Base-by-base conservation (phyloP, 108 stramenopile species). In the Cyclotella sp. region DNA sequence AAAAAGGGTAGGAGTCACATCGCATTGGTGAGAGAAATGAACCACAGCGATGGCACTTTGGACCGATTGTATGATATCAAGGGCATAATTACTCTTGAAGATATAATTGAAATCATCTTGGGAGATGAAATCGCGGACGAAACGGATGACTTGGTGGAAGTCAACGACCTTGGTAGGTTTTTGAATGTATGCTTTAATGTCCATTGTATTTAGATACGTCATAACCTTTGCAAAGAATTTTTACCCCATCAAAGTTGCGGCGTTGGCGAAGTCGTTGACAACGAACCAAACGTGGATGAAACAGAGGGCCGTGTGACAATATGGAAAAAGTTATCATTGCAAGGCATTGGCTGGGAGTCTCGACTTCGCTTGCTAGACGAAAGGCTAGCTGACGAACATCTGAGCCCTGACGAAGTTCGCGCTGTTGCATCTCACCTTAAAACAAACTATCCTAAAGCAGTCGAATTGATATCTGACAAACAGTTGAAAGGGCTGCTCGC, bases 61-160 rank as follows among this genome's bases (percentile, higher is more conserved):
- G 98, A 99, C 77, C 97, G 97, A 1, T 89, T 84, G 59, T 98
- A 98, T 66, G 94, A 92, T 78, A 84, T 98, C 15, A 96, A 92
- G 30, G 99, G 99, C 22, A 95, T 99, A 63, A 97, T 99, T 54
- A 99, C 99, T 0, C 74, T 99, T 26, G 99, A 99, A 84, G 98
- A 97, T 82, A 96, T 95, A 40, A 90, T 97, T 55, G 96, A 97
- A 72, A 90, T 95, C 34, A 96, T 96, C 68, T 68, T 99, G 51
- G 98, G 98, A n/a, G 97, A 97, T 60, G 96, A 97, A 66, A 98
- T 99, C 70, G 95, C 97, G 14, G 99, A 99, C 69, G 99, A 99
- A 78, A 97, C 95, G 11, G 99, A 99, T 81, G 92, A 80, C 28
- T 87, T 87, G 68, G 89, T 88, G 9, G 93, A 95, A 68, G 86